Percentiles rank a stretch among this genome's conserved stretches.
Evolutionary conservation across 1,139 yeast genomes (phyloP).

Genomic region (Hyphopichia buzzinii): DNA sequence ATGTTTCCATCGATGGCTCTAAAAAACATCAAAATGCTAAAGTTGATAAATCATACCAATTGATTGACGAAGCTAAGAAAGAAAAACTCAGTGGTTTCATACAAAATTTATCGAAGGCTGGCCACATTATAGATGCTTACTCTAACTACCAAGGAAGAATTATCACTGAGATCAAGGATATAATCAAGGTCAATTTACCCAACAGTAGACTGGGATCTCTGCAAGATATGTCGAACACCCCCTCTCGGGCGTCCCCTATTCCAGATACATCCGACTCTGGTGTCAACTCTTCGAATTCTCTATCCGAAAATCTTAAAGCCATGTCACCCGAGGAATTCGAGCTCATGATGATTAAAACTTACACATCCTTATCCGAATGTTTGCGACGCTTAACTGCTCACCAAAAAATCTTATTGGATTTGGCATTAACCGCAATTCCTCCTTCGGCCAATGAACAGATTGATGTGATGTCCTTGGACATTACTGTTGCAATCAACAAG

Average conservation of each 20-base stretch:
- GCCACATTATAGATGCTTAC: conserved; percentile 63
- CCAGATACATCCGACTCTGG: conserved; percentile 14
- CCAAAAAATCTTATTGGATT: conserved; percentile 73
- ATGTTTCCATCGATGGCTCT: conserved; percentile 23
- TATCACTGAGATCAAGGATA: conserved; percentile 65
- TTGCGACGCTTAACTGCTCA: conserved; percentile 73
- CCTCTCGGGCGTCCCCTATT: conserved; percentile 32
- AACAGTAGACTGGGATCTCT: conserved; percentile 10
- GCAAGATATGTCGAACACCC: conserved; percentile 18
- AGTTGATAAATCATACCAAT: conserved; percentile 29
- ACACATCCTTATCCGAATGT: conserved; percentile 65
- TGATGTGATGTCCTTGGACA: conserved; percentile 62
- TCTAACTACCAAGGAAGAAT: conserved; percentile 65
- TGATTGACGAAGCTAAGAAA: conserved; percentile 35
- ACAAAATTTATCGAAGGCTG: conserved; percentile 59
- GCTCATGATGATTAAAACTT: conserved; percentile 61
- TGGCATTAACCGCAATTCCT: conserved; percentile 59
- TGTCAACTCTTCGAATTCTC: conserved; percentile 10
- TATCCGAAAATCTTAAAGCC: conserved; percentile 55
- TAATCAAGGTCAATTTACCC: conserved; percentile 68
- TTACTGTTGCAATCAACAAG: conserved; percentile 56
- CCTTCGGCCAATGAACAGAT: conserved; percentile 29
- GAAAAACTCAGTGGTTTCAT: conserved; percentile 44
- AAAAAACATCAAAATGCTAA: conserved; percentile 17
- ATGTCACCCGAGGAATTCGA: conserved; percentile 76